These are phyloP conservation scores for Phytophthora rubi DNA, from an alignment of 352 stramenopile genomes.

Conservation along the genomic window DNA sequence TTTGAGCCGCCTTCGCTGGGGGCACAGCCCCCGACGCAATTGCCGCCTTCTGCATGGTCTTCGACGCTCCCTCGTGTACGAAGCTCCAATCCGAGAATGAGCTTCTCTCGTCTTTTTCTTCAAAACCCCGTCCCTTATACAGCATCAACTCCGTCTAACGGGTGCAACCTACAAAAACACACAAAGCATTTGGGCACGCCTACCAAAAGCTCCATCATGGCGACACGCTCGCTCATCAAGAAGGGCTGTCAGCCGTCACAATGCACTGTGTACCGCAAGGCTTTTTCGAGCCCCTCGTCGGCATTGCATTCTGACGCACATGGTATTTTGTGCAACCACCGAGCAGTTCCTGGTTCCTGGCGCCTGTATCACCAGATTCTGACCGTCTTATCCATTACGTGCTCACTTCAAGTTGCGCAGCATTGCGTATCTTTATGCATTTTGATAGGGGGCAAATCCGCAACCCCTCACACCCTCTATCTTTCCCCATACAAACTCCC, in stretches of 20 bases:
- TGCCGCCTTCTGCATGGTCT: not conserved
- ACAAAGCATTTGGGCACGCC: no score
- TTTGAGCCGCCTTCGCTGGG: not conserved
- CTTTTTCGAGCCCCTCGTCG: no score
- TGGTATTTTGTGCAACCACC: no score
- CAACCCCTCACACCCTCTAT: conserved; percentile 3
- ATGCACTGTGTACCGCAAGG: no score
- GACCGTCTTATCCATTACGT: conserved; percentile 1
- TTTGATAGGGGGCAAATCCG: conserved; percentile 30
- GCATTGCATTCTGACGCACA: no score
- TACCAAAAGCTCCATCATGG: no score
- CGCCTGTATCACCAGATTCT: not conserved
- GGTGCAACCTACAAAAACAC: no score
- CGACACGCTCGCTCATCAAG: no score
- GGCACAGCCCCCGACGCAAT: not conserved
- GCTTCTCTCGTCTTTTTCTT: not conserved
- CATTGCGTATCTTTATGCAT: conserved; percentile 27
- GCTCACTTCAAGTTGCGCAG: conserved; percentile 13
- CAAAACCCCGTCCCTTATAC: not conserved
- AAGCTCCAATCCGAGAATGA: not conserved
- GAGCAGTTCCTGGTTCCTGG: no score
- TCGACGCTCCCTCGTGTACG: not conserved
- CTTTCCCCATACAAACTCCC: not conserved
- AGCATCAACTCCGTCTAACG: not conserved
- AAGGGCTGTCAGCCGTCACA: no score